Base-by-base conservation (phyloP, 805 yeast genomes). In the Lachancea sp. region DNA sequence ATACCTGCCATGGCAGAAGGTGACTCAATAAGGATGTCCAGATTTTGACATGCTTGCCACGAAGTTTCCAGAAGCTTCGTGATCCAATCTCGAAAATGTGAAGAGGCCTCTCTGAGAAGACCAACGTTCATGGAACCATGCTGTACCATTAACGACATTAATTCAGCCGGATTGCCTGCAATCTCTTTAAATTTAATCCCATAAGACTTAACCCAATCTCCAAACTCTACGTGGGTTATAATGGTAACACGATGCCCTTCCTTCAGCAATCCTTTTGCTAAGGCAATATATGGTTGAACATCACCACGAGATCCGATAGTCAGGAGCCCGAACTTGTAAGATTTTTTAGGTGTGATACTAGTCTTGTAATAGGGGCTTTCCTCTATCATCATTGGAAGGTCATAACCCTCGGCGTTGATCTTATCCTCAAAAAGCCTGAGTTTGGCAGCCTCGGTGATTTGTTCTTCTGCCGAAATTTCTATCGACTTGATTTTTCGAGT, bases 221-320 rank as follows among this genome's bases (percentile, higher is more conserved):
- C 68, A 58, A 89, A 90, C 58, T 90, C 97, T 0, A 51, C 54
- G 60, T 90, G 97, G 0, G 96, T 83, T 0, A 90, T 94, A 42
- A 90, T 89, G 20, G 78, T 78, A 1, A 86, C 95, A 15, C 63
- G 61, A 56, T 90, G 97, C 0, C 97, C 97, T 50, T 90, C 96
- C 18, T 66, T 68, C 34, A 77, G 61, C 31, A 90, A 67, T 0
- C 89, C 95, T 49, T 78, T 77, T 0, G 86, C 92, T n/a, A 90
- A 63, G 0, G 97, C 90, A 49, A 90, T 83, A 58, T 88, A 90
- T 0, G 97, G 97, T 62, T 90, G 97, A 5, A 90, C 97, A 62
- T 90, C 97, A 24, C 97, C 97, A 43, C 97, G 71, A 0, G 96
- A 87, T 0, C 97, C 97, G 52, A 90, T 90, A 0, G 97, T 90